Conservation (phyloP, 2,329 filamentous ascomycete species). For the Erysiphe pisi region DNA sequence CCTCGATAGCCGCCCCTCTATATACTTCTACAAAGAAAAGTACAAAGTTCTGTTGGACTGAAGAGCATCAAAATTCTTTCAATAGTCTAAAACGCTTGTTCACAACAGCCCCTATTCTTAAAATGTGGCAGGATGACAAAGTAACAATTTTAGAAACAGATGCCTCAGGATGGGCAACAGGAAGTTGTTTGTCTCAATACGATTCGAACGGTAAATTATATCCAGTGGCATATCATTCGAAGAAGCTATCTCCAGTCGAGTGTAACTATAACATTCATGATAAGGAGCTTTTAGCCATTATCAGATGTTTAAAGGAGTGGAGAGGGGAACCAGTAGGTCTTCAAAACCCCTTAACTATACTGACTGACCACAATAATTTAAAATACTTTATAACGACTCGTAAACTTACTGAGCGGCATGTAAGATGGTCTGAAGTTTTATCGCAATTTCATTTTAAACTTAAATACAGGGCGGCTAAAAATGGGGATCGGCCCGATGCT, state of each 20-base stretch:
- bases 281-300: neutral
- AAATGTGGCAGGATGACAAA: no score
- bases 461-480: neutral
- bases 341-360: neutral
- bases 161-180: no score
- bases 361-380: neutral
- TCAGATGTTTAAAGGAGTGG: neutral
- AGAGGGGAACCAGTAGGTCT: neutral
- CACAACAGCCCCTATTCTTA: neutral
- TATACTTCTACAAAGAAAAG: neutral
- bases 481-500: neutral
- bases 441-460: neutral
- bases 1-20: neutral
- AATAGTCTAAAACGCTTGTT: neutral
- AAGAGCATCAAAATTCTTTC: neutral
- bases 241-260: neutral
- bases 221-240: neutral
- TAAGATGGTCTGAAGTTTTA: neutral
- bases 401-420: neutral
- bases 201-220: neutral
- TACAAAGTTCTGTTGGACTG: neutral
- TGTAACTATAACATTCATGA: neutral
- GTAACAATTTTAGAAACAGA: no score
- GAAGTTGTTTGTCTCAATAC: no score
- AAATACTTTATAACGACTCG: neutral